A percentile compares a stretch with the other conserved stretches of the same genome.
Evolutionary conservation across 208 protist species (phyloP).

Genomic region (Angomonas deanei): DNA sequence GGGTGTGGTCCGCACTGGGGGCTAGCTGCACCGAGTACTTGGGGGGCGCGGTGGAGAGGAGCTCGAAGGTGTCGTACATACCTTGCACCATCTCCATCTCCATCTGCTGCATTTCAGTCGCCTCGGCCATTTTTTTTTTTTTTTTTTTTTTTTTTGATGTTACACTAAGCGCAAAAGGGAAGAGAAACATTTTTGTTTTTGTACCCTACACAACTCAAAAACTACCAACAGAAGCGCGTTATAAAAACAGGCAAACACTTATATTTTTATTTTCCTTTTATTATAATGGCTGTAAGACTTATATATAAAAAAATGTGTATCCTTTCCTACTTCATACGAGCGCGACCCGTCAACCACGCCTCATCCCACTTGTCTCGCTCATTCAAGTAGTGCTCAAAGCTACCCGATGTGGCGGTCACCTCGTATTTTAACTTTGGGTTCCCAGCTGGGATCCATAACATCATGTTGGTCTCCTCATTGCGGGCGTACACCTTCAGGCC

Average conservation of each 20-base stretch:
- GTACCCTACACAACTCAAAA: no score
- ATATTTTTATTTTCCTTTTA: no score
- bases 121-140: background rate
- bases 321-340: conserved; percentile 73
- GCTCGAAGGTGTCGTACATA: conserved; percentile 86
- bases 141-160: background rate
- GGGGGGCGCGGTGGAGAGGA: conserved; percentile 62
- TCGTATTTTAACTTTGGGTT: conserved; percentile 90
- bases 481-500: conserved; percentile 87
- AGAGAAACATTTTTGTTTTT: conserved; percentile 3
- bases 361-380: conserved; percentile 91
- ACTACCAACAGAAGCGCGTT: no score
- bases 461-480: conserved; percentile 90
- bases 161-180: background rate
- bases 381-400: conserved; percentile 87
- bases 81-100: conserved; percentile 89
- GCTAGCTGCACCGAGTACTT: conserved; percentile 70
- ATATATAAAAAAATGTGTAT: background rate
- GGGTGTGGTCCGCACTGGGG: conserved; percentile 52
- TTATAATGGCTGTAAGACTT: no score
- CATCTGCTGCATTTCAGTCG: conserved; percentile 84
- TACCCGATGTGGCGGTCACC: conserved; percentile 70
- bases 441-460: conserved; percentile 83
- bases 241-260: no score
- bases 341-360: conserved; percentile 85